Evolutionary conservation across 108 stramenopile genomes (phyloP), one percentile per base, ranked within the genome.

Genomic region (Parietichytrium sp.): DNA sequence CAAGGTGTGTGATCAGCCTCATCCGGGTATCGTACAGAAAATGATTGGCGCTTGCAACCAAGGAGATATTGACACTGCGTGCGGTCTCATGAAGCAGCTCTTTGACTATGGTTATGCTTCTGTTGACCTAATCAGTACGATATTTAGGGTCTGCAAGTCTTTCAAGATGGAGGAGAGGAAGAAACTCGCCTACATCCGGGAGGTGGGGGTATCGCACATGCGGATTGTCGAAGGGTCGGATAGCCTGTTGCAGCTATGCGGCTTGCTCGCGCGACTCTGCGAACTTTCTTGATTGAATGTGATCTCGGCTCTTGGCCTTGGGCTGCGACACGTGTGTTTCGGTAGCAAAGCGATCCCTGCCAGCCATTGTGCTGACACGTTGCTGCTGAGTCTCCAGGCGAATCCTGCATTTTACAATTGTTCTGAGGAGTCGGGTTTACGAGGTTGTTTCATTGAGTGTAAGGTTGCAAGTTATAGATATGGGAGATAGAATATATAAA

Each of bases 1-100:
- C 88, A 95, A 95, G 87, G 97, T 99, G 0, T 99, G 98, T 83
- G 98, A 99, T 84, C 98, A 99, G 87, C 98, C 98, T 1, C 98
- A 99, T 89, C 98, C 98, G 30, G 94, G 81, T 3, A 93, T 91
- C 0, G 95, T 97, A 12, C 78, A 86, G 13, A 82, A 54, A 20
- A 95, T 97, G 29, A 82, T 99, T 25, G 89, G 92, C 50, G 81
- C 52, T 25, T 94, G 92, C 53, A 30, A 83, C 3, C 61, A 81
- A 79, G 91, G 92, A 1, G 84, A 96, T 51, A 86, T 93, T n/a
- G 79, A 88, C 26, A 48, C 54, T 29, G 95, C 94, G 16, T 85
- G 88, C 27, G 81, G 81, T 26, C 55, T 84, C 48, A 51, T 96
- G 80, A 78, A 88, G 27, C 50, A 47, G 7, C 81, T 95, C 51